Conservation (phyloP, 768 basidiomycete genomes). For the Suillus discolor region DNA sequence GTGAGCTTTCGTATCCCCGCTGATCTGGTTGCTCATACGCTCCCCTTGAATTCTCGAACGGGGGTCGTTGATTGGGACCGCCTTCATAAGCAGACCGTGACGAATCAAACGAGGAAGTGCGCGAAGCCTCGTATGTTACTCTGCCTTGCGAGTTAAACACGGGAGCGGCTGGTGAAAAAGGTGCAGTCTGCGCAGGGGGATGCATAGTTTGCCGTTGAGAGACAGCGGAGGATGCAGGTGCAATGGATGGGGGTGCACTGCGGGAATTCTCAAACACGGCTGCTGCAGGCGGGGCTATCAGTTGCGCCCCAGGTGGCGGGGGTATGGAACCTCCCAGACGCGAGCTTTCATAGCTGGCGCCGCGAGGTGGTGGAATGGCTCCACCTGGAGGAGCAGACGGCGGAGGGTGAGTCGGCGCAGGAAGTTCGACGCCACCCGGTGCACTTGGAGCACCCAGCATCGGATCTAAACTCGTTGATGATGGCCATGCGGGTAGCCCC, state of each 20-base stretch:
- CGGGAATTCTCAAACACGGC: slow-evolving; percentile 13
- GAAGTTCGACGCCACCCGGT: slow-evolving; percentile 34
- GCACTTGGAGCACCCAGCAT: slow-evolving; percentile 36
- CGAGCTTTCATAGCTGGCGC: slow-evolving; percentile 14
- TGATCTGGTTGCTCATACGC: slow-evolving; percentile 32
- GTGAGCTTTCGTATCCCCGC: slow-evolving; percentile 32
- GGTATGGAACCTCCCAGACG: slow-evolving; percentile 13
- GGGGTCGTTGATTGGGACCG: slow-evolving; percentile 7
- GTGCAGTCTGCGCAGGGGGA: not conserved
- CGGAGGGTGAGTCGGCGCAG: slow-evolving; percentile 12
- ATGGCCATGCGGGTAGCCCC: slow-evolving; percentile 36
- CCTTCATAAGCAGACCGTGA: slow-evolving; percentile 17
- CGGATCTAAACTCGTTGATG: slow-evolving; percentile 30
- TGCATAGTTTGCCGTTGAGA: slow-evolving; percentile 1
- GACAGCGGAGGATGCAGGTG: not conserved
- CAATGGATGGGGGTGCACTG: slow-evolving; percentile 3
- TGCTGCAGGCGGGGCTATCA: slow-evolving; percentile 16
- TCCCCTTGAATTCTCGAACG: slow-evolving; percentile 11
- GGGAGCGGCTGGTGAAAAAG: not conserved
- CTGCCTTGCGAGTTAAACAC: slow-evolving; percentile 8
- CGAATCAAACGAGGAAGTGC: not conserved
- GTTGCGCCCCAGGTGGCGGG: slow-evolving; percentile 22
- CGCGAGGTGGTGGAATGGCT: slow-evolving; percentile 15
- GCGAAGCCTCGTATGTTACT: not conserved
- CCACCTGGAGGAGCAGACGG: slow-evolving; percentile 15